These are phyloP conservation scores for Arthrinium puccinioides DNA, from an alignment of 2,329 filamentous ascomycete species.

Conservation along the genomic window DNA sequence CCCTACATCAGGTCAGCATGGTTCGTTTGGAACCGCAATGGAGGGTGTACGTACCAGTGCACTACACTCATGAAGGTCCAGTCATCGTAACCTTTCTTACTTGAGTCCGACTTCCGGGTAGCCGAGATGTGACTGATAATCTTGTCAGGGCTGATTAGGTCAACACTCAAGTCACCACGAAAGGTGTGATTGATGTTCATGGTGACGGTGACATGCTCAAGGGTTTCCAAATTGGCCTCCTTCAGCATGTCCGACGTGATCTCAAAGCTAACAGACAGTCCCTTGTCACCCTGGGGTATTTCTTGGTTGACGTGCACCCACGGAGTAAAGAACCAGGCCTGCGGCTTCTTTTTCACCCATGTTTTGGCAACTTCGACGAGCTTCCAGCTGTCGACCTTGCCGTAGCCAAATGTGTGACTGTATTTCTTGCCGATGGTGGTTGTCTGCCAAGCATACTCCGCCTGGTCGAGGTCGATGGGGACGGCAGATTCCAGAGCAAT, in stretches of 20 bases:
- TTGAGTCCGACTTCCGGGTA: slow-evolving; percentile 62
- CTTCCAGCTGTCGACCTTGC: slow-evolving; percentile 83
- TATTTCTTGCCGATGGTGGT: slow-evolving; percentile 78
- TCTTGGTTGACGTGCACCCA: slow-evolving; percentile 84
- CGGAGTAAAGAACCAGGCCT: slow-evolving; percentile 89
- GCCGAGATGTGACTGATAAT: slow-evolving; percentile 79
- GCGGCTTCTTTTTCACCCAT: slow-evolving; percentile 86
- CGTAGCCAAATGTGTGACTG: slow-evolving; percentile 93
- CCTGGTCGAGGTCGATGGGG: slow-evolving; percentile 63
- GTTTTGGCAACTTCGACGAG: slow-evolving; percentile 80
- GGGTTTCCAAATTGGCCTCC: slow-evolving; percentile 71
- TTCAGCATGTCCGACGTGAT: slow-evolving; percentile 76
- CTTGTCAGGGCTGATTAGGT: slow-evolving; percentile 77
- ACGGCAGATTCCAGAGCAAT: slow-evolving; percentile 79
- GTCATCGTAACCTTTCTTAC: slow-evolving; percentile 68
- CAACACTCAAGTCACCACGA: slow-evolving; percentile 86
- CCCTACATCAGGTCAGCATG: slow-evolving; percentile 44
- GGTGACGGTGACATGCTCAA: slow-evolving; percentile 94
- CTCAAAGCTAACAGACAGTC: slow-evolving; percentile 72
- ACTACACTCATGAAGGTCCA: slow-evolving; percentile 99
- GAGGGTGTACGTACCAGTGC: slow-evolving; percentile 63
- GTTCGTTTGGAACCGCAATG: too few species aligned
- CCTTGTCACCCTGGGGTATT: slow-evolving; percentile 79
- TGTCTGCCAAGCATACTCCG: slow-evolving; percentile 63
- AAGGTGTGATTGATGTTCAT: slow-evolving; percentile 91